A percentile compares a stretch with the other conserved stretches of the same genome.
phyloP scores from a whole-genome alignment of 2,329 filamentous ascomycete species.

The Fusarium nodosum region DNA sequence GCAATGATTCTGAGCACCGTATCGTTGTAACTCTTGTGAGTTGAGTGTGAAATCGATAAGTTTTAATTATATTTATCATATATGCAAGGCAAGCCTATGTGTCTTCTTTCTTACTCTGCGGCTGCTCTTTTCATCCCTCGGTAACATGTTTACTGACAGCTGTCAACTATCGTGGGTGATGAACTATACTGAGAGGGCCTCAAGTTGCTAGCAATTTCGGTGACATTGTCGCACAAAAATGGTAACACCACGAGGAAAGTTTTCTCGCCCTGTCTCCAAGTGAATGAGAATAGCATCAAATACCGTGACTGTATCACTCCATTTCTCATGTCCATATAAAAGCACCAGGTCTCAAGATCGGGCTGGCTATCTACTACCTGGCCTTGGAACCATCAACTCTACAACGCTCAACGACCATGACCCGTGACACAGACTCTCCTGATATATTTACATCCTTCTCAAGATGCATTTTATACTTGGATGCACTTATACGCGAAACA shows the following conservation, averaged over 20 bases:
- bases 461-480: slow-evolving; percentile 19
- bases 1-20: neutral
- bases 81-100: neutral
- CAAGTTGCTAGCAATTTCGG: slow-evolving; percentile 5
- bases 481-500: slow-evolving; percentile 5
- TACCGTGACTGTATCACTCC: neutral
- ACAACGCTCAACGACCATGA: neutral
- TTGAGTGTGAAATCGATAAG: neutral
- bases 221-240: slow-evolving; percentile 27
- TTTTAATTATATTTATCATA: neutral
- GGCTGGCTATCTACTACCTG: neutral
- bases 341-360: neutral
- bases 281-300: neutral
- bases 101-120: neutral
- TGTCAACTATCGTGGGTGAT: neutral
- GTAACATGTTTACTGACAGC: neutral
- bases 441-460: slow-evolving; percentile 24
- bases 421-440: neutral
- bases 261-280: slow-evolving; percentile 10
- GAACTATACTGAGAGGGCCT: slow-evolving; percentile 6
- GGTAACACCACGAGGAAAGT: slow-evolving; percentile 29
- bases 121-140: neutral
- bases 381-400: neutral
- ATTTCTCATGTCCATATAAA: slow-evolving; percentile 12
- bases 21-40: neutral